These are phyloP conservation scores for Candida boleticola DNA, from an alignment of 805 yeast species.

Conservation along the genomic window DNA sequence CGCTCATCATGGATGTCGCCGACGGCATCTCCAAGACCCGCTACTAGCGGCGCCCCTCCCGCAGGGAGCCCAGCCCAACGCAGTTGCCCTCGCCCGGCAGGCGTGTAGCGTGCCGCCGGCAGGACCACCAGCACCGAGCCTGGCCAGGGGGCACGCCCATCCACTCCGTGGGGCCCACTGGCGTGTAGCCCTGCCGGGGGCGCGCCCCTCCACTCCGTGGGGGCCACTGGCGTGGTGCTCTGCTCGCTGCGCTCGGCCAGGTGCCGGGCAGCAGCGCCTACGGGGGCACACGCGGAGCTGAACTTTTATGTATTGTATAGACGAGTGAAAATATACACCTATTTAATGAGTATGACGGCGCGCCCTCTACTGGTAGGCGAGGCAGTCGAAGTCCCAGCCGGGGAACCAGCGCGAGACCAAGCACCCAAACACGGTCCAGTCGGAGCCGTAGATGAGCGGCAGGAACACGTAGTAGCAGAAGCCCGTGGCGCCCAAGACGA, in stretches of 20 bases:
- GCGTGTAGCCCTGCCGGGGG: too few relatives aligned
- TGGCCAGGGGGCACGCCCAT: neutral
- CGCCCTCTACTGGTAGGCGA: conserved; percentile 15
- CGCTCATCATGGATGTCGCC: conserved; percentile 59
- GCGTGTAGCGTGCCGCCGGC: neutral
- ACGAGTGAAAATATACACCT: neutral
- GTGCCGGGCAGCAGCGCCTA: neutral
- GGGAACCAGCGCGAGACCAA: conserved; percentile 28
- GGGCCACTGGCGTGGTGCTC: neutral
- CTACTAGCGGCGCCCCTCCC: neutral
- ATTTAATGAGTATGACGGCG: neutral
- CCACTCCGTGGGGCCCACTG: neutral
- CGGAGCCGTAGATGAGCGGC: conserved; percentile 48
- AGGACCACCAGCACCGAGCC: too few relatives aligned
- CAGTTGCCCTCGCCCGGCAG: too few relatives aligned
- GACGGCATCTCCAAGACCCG: conserved; percentile 50
- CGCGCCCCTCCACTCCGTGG: too few relatives aligned
- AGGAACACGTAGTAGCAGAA: conserved; percentile 24
- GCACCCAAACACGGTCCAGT: conserved; percentile 47
- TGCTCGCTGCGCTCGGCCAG: neutral
- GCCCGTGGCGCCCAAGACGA: conserved; percentile 16
- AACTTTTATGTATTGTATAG: neutral
- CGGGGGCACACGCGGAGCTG: neutral
- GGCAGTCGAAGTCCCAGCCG: conserved; percentile 47
- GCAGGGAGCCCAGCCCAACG: neutral